These are phyloP conservation scores for Lactifluus volemus DNA, from an alignment of 768 basidiomycete genomes.

Conservation along the genomic window DNA sequence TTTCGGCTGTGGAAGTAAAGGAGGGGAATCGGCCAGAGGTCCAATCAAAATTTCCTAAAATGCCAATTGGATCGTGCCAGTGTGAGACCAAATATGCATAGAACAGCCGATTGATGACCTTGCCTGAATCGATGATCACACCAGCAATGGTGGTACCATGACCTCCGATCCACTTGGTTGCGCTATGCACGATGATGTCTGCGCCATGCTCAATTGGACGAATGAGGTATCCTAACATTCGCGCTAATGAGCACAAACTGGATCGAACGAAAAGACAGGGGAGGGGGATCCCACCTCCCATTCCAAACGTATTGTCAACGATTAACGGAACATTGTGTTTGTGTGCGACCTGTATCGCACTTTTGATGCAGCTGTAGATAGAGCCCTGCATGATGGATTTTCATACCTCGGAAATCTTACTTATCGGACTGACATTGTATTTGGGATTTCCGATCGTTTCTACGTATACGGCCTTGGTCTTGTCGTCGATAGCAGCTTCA, in stretches of 20 bases:
- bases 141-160: conserved; percentile 77
- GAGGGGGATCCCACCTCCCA: conserved; percentile 36
- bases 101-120: conserved; percentile 10
- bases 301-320: conserved; percentile 75
- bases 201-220: conserved; percentile 67
- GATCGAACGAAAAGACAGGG: background rate
- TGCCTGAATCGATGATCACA: conserved; percentile 63
- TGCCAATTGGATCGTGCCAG: background rate
- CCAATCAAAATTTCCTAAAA: conserved; percentile 65
- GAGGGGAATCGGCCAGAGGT: conserved; percentile 60
- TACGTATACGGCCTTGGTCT: conserved; percentile 68
- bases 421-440: conserved; percentile 56
- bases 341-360: conserved; percentile 49
- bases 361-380: background rate
- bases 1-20: conserved; percentile 67
- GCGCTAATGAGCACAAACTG: background rate
- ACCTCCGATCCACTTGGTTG: conserved; percentile 81
- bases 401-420: conserved; percentile 56
- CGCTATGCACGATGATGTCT: conserved; percentile 72
- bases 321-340: conserved; percentile 64
- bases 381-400: background rate
- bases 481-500: conserved; percentile 60
- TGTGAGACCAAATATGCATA: background rate
- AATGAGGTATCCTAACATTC: conserved; percentile 43
- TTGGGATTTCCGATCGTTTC: conserved; percentile 79